Conservation (phyloP, 257 asterid genomes). For the Solanum medicagineum region DNA sequence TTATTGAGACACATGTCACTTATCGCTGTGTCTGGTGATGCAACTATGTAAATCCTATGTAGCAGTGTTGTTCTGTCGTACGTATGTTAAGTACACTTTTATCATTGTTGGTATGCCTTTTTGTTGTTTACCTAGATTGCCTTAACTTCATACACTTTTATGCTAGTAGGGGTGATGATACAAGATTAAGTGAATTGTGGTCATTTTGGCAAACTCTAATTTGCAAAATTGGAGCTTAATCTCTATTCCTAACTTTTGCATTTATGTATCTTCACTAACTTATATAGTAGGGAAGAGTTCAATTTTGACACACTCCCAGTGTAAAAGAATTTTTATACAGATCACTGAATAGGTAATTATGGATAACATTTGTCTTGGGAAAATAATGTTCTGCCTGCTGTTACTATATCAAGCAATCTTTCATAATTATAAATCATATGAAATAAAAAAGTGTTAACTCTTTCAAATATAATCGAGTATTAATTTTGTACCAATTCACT, state of each 20-base stretch:
- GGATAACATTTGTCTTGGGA: not conserved
- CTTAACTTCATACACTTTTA: not conserved
- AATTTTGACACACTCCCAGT: not conserved
- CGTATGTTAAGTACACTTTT: not conserved
- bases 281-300: not conserved
- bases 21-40: constrained; percentile 36
- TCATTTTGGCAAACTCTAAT: not conserved
- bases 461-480: no score
- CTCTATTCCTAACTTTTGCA: not conserved
- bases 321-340: not conserved
- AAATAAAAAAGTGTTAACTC: no score
- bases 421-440: no score
- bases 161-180: not conserved
- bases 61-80: not conserved
- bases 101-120: not conserved
- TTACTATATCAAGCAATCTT: no score
- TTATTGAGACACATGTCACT: constrained; percentile 57
- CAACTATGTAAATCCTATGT: not conserved
- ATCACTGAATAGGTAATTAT: not conserved
- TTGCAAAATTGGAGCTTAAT: not conserved
- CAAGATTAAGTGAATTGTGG: no score
- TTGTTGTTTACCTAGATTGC: not conserved
- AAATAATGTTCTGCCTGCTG: not conserved
- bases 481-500: no score
- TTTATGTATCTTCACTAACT: not conserved